Conservation (phyloP, 2,329 filamentous ascomycete genomes). For the Sporothrix brasiliensis region DNA sequence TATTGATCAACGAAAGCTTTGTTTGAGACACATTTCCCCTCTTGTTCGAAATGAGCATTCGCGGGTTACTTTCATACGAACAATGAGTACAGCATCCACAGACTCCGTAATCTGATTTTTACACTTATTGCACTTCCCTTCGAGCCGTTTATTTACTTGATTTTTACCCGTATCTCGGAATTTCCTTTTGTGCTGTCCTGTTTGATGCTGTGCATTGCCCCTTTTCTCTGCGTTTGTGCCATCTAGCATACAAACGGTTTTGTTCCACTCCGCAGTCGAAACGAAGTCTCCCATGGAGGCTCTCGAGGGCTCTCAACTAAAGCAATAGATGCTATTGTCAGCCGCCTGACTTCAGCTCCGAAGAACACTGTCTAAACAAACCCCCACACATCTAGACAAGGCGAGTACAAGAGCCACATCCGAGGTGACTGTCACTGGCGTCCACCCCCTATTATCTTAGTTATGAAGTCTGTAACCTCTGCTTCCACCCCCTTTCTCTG, state of each 20-base stretch:
- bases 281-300: neutral
- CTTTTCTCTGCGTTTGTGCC: conserved; percentile 15
- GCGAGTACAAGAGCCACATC: neutral
- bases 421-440: neutral
- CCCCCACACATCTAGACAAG: neutral
- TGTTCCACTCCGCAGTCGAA: neutral
- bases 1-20: neutral
- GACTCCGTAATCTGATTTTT: neutral
- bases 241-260: neutral
- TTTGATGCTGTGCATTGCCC: conserved; percentile 16
- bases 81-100: too few species aligned
- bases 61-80: too few species aligned
- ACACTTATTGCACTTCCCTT: neutral
- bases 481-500: conserved; percentile 24
- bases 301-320: neutral
- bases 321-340: neutral
- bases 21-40: neutral
- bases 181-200: neutral
- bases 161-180: conserved; percentile 1
- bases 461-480: neutral
- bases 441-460: conserved; percentile 8
- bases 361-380: too few species aligned
- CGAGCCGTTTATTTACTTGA: neutral
- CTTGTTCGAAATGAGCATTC: neutral
- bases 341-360: neutral